Conservation (phyloP, 2,329 filamentous ascomycete species). For the Epichloe glyceriae region DNA sequence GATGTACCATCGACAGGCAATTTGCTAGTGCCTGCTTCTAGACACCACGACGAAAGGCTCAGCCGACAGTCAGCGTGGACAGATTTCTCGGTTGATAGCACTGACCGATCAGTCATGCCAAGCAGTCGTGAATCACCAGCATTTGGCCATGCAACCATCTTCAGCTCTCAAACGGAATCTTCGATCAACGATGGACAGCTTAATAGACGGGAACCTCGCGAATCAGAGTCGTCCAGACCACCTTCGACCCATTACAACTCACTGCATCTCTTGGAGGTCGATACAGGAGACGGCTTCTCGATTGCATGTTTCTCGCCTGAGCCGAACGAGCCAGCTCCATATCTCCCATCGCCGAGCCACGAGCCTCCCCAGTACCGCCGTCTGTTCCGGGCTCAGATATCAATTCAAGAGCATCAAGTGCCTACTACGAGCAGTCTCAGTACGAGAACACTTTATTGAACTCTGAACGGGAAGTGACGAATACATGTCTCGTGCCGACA, state of each 20-base stretch:
- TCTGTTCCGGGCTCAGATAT: constrained; percentile 22
- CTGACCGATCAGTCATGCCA: constrained; percentile 24
- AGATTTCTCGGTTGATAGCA: constrained; percentile 44
- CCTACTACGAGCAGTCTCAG: constrained; percentile 25
- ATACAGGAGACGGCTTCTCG: constrained; percentile 37
- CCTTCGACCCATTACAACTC: constrained; percentile 15
- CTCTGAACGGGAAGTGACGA: constrained; percentile 34
- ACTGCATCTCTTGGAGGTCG: constrained; percentile 36
- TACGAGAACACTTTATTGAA: constrained; percentile 28
- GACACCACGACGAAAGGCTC: constrained; percentile 29
- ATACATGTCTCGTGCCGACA: constrained; percentile 28
- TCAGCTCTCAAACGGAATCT: constrained; percentile 12
- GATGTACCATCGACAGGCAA: constrained; percentile 28
- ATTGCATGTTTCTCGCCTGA: constrained; percentile 31
- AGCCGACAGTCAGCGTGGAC: constrained; percentile 50
- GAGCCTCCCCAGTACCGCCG: constrained; percentile 37
- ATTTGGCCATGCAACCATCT: constrained; percentile 21
- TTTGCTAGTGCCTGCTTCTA: constrained; percentile 33
- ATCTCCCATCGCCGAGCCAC: constrained; percentile 32
- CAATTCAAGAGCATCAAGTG: constrained; percentile 28
- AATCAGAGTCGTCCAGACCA: constrained; percentile 15
- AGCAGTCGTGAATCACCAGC: constrained; percentile 14
- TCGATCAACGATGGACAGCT: background rate
- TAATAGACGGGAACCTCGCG: constrained; percentile 9
- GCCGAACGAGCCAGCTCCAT: constrained; percentile 15